Evolutionary conservation across 2,329 filamentous ascomycete genomes (phyloP).

Genomic region (Aspergillus sojae): DNA sequence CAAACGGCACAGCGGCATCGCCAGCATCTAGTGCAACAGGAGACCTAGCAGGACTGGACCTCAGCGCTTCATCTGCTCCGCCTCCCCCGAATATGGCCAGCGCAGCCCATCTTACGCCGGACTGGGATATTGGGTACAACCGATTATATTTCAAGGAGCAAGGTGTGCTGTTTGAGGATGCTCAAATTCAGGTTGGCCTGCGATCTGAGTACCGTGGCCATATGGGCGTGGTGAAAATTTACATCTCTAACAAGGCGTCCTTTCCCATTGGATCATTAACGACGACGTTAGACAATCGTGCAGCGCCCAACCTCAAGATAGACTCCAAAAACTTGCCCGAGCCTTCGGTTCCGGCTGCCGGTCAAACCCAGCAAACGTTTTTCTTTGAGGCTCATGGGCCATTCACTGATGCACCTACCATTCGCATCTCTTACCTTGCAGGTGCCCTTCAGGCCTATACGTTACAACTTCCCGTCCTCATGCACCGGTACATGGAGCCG

Average conservation of each 20-base stretch:
- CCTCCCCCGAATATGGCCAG: conserved; percentile 82
- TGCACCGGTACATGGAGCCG: conserved; percentile 96
- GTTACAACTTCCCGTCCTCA: conserved; percentile 80
- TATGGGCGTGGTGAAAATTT: conserved; percentile 91
- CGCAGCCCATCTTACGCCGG: conserved; percentile 87
- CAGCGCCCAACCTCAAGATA: conserved; percentile 70
- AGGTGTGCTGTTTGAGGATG: conserved; percentile 91
- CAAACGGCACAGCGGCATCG: conserved; percentile 39
- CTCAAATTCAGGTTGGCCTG: conserved; percentile 87
- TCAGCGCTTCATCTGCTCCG: conserved; percentile 62
- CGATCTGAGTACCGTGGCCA: conserved; percentile 95
- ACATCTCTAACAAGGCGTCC: conserved; percentile 92
- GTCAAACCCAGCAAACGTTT: conserved; percentile 88
- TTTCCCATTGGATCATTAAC: conserved; percentile 87
- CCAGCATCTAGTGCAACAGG: conserved; percentile 52
- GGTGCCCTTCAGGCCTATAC: conserved; percentile 92
- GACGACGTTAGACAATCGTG: conserved; percentile 79
- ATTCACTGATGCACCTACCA: conserved; percentile 81
- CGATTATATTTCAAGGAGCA: conserved; percentile 77
- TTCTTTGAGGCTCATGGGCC: conserved; percentile 87
- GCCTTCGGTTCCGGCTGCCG: conserved; percentile 71
- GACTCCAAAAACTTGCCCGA: conserved; percentile 90
- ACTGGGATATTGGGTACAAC: conserved; percentile 91
- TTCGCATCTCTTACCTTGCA: conserved; percentile 90
- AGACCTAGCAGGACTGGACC: conserved; percentile 81